phyloP scores from a whole-genome alignment of 208 protist species.

The Acanthamoeba lenticulata region DNA sequence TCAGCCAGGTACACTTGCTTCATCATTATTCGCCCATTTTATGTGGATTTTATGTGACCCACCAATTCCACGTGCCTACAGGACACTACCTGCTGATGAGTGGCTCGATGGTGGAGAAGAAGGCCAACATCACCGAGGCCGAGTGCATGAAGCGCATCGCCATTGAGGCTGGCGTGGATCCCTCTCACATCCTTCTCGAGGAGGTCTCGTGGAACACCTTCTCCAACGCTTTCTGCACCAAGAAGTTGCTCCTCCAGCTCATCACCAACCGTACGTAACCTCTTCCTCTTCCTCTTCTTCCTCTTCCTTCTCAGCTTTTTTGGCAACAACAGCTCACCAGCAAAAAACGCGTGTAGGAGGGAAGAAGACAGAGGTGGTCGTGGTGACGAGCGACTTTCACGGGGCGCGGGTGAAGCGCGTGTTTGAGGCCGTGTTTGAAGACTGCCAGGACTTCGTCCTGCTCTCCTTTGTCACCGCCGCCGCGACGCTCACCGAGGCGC shows the following conservation, averaged over 20 bases:
- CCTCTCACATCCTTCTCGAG: slow-evolving; percentile 35
- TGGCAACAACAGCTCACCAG: not conserved
- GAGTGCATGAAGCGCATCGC: slow-evolving; percentile 60
- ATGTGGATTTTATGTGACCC: not conserved
- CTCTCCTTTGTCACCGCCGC: slow-evolving; percentile 50
- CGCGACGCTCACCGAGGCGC: slow-evolving; percentile 29
- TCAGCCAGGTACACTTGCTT: not conserved
- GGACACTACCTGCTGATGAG: slow-evolving; percentile 60
- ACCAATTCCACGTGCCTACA: no score
- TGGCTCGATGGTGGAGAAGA: slow-evolving; percentile 58
- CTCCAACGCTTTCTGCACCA: slow-evolving; percentile 66
- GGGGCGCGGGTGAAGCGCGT: slow-evolving; percentile 19
- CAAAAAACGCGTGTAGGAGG: not conserved
- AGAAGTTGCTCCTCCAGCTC: slow-evolving; percentile 36
- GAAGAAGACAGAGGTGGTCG: slow-evolving; percentile 26
- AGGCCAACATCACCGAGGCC: slow-evolving; percentile 48
- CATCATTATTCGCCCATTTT: not conserved
- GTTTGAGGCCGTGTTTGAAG: slow-evolving; percentile 51
- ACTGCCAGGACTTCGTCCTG: not conserved
- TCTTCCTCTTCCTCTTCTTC: not conserved
- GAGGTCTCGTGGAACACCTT: slow-evolving; percentile 63
- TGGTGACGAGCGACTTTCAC: slow-evolving; percentile 62
- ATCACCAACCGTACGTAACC: not conserved
- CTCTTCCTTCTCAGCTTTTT: not conserved
- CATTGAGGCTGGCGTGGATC: slow-evolving; percentile 47